Base-by-base conservation (phyloP, 768 basidiomycete genomes). In the Daedaleopsis nitida region DNA sequence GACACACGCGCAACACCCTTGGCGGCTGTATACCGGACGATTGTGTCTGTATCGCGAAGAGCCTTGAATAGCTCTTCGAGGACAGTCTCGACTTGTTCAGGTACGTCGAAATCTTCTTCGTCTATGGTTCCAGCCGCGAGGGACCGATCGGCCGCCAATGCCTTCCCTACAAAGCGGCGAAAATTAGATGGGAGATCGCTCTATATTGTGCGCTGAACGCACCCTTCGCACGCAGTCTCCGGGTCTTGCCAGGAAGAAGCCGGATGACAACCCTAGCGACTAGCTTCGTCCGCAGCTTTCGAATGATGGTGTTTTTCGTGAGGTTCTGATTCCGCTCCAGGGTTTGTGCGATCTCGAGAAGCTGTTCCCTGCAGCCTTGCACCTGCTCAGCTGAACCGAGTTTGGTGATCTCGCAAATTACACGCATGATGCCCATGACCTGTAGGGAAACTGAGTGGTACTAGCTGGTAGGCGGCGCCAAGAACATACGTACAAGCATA, bases 11-110 rank as follows among this genome's bases (percentile, higher is more conserved):
- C 91, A 10, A 98, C 77, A 42, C 91, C 92, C 74, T 98, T 99
- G 11, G 97, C 92, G 5, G 94, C 86, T 14, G 96, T 94, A 85
- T 93, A 98, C 52, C 97, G 89, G 13, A 98, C 94, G 27, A 95
- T 79, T 0, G 96, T 98, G 68, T 97, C 96, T 96, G 86, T 91
- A 71, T 99, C 95, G 68, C 91, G 87, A 24, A 98, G 74, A 23
- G 81, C 78, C 49, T 78, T 78, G 63, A 98, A 86, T 1, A 98
- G 73, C 23, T 86, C 82, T 62, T 91, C 89, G 5, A 98, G 73
- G 32, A 87, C 79, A 0, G 74, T 73, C 67, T 98, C 97, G 4
- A 94, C 81, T 57, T 88, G 87, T 49, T 89, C 88, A 1, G 95
- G 89, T 8, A 94, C 79, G 17, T 96, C 89, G 13, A 81, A 67